Base-by-base conservation (phyloP, 208 protist species). In the Crithidia brevicula region DNA sequence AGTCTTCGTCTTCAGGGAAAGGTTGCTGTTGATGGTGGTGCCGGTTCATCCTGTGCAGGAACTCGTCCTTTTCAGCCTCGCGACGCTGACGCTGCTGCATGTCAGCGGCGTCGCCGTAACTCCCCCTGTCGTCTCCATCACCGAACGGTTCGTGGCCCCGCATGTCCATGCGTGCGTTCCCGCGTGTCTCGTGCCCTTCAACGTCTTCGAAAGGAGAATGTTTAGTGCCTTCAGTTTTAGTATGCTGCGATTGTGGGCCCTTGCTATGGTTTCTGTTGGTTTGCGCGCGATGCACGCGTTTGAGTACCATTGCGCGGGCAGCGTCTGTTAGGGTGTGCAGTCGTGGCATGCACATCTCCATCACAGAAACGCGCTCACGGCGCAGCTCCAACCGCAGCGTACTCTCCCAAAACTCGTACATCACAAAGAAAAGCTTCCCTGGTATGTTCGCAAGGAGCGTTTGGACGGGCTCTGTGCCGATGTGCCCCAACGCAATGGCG, bases 341-440 rank as follows among this genome's bases (percentile, higher is more conserved):
- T 45, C 67, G 73, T 18, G 81, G 79, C 54, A 81, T 79, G 43
- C 75, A 46, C 27, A 57, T 18, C 54, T 79, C 61, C 20, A 85
- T 51, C 5, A 83, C 20, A 8, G 64, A 36, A 25, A 90, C 34
- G 0, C 85, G 80, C 68, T 90, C 85, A 4, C 64, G 68, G 5
- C 85, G 77, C 33, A 90, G 74, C 66, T 90, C 70, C 40, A 84
- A 65, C 31, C 77, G 84, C 59, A 86, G 75, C 38, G 84, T 82
- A 31, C 74, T 85, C 53, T 82, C 84, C 74, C 77, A 86, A 22
- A 79, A 62, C 51, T 90, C 85, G 64, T 86, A 90, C 67, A 67
- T 82, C 53, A 85, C 50, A 60, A 81, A 74, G 58, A 68, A 68
- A 1, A 90, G 64, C 72, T 77, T 63, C 22, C 16, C 15, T 1